A percentile compares a stretch with the other conserved stretches of the same genome.
Evolutionary conservation across 805 yeast genomes (phyloP).

Genomic region (Sungouiozyma ichnusensis): DNA sequence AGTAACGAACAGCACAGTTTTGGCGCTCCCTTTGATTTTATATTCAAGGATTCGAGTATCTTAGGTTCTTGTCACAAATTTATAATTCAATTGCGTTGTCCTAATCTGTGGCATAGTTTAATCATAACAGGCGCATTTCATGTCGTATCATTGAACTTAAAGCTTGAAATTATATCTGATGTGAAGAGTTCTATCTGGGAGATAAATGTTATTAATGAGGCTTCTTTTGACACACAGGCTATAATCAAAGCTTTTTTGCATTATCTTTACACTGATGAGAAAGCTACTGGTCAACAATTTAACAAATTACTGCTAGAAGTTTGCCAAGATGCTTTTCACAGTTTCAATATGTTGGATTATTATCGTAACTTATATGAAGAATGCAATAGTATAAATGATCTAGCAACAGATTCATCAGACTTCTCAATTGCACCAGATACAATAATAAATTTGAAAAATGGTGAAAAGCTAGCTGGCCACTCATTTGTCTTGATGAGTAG

Average conservation of each 20-base stretch:
- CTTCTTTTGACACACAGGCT: not conserved
- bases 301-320: conserved; percentile 9
- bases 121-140: conserved; percentile 1
- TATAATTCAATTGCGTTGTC: conserved; percentile 13
- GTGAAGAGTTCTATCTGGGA: conserved; percentile 2
- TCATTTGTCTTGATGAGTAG: conserved; percentile 45
- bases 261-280: conserved; percentile 21
- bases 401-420: not conserved
- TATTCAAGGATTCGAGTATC: conserved; percentile 6
- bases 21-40: conserved; percentile 9
- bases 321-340: conserved; percentile 15
- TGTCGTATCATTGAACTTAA: conserved; percentile 5
- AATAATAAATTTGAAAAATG: conserved; percentile 37
- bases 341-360: conserved; percentile 7
- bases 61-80: conserved; percentile 19
- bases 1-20: not conserved
- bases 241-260: conserved; percentile 7
- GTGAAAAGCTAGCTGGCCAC: conserved; percentile 33
- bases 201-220: conserved; percentile 2
- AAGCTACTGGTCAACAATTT: conserved; percentile 8
- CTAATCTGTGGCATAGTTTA: conserved; percentile 6
- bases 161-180: not conserved
- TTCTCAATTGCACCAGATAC: conserved; percentile 30
- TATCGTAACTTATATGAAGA: conserved; percentile 2
- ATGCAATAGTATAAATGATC: not conserved